Base-by-base conservation (phyloP, 2,329 filamentous ascomycete species). In the Pseudopyricularia cyperi region DNA sequence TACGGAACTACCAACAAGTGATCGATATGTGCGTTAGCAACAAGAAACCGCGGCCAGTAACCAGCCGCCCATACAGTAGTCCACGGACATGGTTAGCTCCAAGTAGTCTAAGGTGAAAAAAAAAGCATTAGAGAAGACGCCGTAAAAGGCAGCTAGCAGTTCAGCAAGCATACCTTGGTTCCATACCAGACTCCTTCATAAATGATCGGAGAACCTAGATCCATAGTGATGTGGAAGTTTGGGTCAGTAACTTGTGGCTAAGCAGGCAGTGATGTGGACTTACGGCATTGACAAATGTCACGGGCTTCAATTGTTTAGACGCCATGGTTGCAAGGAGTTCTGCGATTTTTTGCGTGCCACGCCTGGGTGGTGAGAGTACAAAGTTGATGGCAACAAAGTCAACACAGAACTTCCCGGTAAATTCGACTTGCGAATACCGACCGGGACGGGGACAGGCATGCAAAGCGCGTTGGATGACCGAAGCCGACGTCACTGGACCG, bases 121-220 rank as follows among this genome's bases (percentile, higher is more conserved):
- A 14, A 0, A 33, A 34, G 14, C 26, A 17, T 48, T 24, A n/a
- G 28, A 34, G 37, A 2, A 44, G 8, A 1, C n/a, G 2, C n/a
- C 6, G 7, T 49, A 22, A 19, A 37, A 26, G 32, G 12, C 30
- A 24, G 32, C 30, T 9, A 34, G 26, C 12, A 30, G 28, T 30
- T 30, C n/a, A 17, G 9, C 15, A 37, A n/a, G 37, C 69, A 60
- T 63, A 95, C 90, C 87, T 86, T 65, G 89, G 89, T 66, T 96
- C 91, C 19, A 97, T 71, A 7, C 90, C 90, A 5, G 89, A 95
- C 57, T 88, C 86, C 58, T 79, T 78, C 71, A 87, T 80, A 67
- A 96, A 96, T 2, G 87, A 90, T 65, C 86, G 85, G 73, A 89
- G 78, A 47, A 94, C 88, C 88, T 93, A 54, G 55, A n/a, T n/a